Conservation (phyloP, 2,329 filamentous ascomycete species). For the Akanthomyces dipterigenus region DNA sequence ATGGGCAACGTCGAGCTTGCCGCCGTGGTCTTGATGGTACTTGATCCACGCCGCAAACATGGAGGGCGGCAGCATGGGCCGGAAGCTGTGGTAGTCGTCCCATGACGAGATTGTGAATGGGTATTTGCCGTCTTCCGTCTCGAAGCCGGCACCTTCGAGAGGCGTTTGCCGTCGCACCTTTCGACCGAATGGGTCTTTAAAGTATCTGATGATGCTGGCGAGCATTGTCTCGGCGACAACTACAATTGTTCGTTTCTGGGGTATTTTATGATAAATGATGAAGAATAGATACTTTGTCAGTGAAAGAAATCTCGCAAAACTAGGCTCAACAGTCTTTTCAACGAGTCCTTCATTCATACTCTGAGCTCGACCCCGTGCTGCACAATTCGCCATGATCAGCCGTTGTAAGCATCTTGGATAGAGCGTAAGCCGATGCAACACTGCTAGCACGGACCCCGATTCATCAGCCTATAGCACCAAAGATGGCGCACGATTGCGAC, state of each 20-base stretch:
- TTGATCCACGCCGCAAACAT: conserved; percentile 11
- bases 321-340: too few relatives aligned
- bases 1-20: conserved; percentile 5
- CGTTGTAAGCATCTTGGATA: neutral
- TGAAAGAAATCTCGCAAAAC: neutral
- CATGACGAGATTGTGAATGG: conserved; percentile 10
- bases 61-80: conserved; percentile 6
- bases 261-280: too few relatives aligned
- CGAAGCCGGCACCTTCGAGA: neutral
- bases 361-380: neutral
- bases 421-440: conserved; percentile 2
- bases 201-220: neutral
- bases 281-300: too few relatives aligned
- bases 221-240: neutral
- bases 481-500: neutral
- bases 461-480: neutral
- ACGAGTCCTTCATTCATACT: neutral
- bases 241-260: neutral
- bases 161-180: neutral
- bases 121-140: conserved; percentile 6
- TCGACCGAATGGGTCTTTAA: neutral
- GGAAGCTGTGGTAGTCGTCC: conserved; percentile 6
- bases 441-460: neutral
- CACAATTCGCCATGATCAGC: neutral
- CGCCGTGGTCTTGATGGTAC: conserved; percentile 4